Evolutionary conservation across 208 protist species (phyloP).

Genomic region (Sergeia podlipaevii): DNA sequence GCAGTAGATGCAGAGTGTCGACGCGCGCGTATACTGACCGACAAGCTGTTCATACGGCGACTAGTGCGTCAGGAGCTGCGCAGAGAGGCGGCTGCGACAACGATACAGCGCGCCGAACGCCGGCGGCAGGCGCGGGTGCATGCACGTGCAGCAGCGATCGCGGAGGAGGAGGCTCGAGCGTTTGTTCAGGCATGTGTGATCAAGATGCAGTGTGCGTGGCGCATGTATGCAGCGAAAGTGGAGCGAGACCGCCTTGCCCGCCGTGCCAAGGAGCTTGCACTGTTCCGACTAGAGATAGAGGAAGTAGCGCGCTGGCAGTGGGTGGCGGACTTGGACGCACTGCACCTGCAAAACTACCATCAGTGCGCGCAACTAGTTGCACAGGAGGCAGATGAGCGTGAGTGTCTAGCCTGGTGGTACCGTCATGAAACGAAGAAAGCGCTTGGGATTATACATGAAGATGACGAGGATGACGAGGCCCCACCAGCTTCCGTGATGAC

Average conservation of each 20-base stretch:
- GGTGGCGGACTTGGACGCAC: conserved; percentile 17
- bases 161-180: conserved; percentile 9
- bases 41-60: conserved; percentile 32
- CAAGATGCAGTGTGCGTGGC: conserved; percentile 43
- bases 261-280: neutral
- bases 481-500: conserved; percentile 4
- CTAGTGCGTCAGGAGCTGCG: conserved; percentile 26
- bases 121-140: conserved; percentile 16
- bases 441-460: neutral
- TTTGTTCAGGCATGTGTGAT: conserved; percentile 15
- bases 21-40: conserved; percentile 13
- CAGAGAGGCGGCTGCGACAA: conserved; percentile 32
- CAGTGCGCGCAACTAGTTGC: conserved; percentile 13
- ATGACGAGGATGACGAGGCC: conserved; percentile 11
- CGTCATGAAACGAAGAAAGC: conserved; percentile 1
- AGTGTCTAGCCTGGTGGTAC: conserved; percentile 6
- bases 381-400: conserved; percentile 12
- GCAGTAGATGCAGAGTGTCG: conserved; percentile 1
- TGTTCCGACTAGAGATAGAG: conserved; percentile 21
- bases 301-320: conserved; percentile 22
- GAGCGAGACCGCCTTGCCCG: conserved; percentile 11
- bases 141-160: conserved; percentile 8
- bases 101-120: conserved; percentile 37
- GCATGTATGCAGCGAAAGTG: conserved; percentile 26
- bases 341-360: conserved; percentile 13